These are phyloP conservation scores for Candida tibetensis DNA, from an alignment of 805 yeast species.

Conservation along the genomic window DNA sequence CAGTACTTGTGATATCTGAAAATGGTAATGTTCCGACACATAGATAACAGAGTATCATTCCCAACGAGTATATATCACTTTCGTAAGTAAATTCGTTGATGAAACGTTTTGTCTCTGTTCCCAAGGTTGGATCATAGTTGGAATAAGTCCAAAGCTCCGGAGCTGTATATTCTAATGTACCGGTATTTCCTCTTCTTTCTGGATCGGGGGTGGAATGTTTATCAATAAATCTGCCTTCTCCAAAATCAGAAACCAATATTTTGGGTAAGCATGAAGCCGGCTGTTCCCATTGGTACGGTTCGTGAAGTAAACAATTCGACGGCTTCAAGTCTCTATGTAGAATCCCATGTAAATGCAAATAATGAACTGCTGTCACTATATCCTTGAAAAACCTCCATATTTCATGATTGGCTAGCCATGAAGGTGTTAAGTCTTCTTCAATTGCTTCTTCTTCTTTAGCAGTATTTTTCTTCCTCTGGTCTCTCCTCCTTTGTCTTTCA, in stretches of 20 bases:
- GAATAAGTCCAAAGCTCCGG: slow-evolving; percentile 63
- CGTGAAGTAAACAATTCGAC: slow-evolving; percentile 71
- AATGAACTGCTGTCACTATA: slow-evolving; percentile 65
- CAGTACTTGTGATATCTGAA: slow-evolving; percentile 14
- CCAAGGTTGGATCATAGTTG: slow-evolving; percentile 16
- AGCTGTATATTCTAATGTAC: slow-evolving; percentile 84
- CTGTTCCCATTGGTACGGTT: slow-evolving; percentile 21
- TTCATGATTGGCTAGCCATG: slow-evolving; percentile 53
- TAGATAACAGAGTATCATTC: slow-evolving; percentile 74
- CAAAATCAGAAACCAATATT: slow-evolving; percentile 84
- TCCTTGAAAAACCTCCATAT: slow-evolving; percentile 68
- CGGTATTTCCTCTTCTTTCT: slow-evolving; percentile 78
- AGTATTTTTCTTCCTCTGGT: slow-evolving; percentile 1
- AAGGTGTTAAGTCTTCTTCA: background rate
- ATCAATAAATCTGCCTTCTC: slow-evolving; percentile 80
- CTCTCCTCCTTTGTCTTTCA: slow-evolving; percentile 26
- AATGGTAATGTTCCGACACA: slow-evolving; percentile 73
- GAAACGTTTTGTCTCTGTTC: slow-evolving; percentile 33
- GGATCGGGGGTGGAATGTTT: slow-evolving; percentile 21
- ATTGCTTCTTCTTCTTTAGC: background rate
- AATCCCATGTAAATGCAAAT: slow-evolving; percentile 69
- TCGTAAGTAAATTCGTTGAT: slow-evolving; percentile 60
- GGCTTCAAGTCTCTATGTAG: slow-evolving; percentile 91
- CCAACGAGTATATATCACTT: slow-evolving; percentile 80
- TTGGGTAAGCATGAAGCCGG: slow-evolving; percentile 47